These are phyloP conservation scores for Globisporangium abappressorium DNA, from an alignment of 352 stramenopile species.

Conservation along the genomic window DNA sequence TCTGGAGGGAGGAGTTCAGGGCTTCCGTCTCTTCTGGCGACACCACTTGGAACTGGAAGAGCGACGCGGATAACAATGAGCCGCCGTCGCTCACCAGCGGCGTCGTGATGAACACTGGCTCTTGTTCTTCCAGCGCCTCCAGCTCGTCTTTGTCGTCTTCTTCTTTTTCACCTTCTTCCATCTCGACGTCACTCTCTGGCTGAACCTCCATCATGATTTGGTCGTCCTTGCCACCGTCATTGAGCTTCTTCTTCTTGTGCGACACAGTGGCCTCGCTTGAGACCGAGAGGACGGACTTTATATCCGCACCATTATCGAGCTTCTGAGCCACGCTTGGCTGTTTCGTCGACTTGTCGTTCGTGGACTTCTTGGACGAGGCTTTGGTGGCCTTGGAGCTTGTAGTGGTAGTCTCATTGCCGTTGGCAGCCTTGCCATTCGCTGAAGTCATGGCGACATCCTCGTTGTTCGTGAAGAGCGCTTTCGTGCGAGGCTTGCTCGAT, in stretches of 20 bases:
- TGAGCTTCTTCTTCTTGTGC: neutral
- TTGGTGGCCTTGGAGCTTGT: neutral
- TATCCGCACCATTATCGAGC: neutral
- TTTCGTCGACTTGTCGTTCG: constrained; percentile 3
- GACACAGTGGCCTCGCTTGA: neutral
- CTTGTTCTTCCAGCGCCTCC: constrained; percentile 35
- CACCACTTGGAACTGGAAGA: constrained; percentile 37
- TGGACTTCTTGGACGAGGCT: neutral
- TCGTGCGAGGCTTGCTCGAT: constrained; percentile 16
- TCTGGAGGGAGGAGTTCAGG: neutral
- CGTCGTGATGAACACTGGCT: constrained; percentile 37
- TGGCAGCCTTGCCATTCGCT: neutral
- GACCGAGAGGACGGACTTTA: neutral
- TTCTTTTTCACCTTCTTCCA: constrained; percentile 15
- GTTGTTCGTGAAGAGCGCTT: constrained; percentile 16
- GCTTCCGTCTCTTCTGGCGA: neutral
- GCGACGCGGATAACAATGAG: constrained; percentile 34
- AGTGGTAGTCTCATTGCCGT: neutral
- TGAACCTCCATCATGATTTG: neutral
- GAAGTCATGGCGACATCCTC: neutral
- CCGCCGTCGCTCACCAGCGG: constrained; percentile 38
- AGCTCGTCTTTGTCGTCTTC: constrained; percentile 29
- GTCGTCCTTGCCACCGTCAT: neutral
- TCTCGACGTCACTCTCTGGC: constrained; percentile 14
- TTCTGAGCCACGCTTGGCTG: neutral